Conservation (phyloP, 345 rosid species). For the Sisymbrium altissimum region DNA sequence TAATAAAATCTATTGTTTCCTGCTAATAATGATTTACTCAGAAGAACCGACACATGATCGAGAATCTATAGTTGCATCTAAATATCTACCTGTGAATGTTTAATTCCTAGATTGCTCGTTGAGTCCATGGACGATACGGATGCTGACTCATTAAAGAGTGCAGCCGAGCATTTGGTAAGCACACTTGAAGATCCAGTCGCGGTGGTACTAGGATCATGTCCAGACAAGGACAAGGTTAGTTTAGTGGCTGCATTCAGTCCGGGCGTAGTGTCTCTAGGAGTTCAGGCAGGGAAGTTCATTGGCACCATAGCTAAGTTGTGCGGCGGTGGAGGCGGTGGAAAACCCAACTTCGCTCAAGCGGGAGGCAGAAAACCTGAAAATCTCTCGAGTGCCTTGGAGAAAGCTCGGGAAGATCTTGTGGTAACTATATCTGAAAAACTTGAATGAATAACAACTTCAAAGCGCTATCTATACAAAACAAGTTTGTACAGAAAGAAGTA, state of each 20-base stretch:
- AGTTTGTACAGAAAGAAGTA: not conserved
- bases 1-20: slow-evolving; percentile 13
- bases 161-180: slow-evolving; percentile 69
- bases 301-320: slow-evolving; percentile 80
- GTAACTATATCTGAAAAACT: slow-evolving; percentile 53
- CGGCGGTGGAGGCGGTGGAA: slow-evolving; percentile 96
- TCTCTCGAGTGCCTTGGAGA: slow-evolving; percentile 62
- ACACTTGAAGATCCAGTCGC: slow-evolving; percentile 79
- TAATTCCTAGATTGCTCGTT: slow-evolving; percentile 60
- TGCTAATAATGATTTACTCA: not conserved
- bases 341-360: slow-evolving; percentile 94
- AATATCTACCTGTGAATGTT: not conserved
- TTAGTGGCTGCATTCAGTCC: slow-evolving; percentile 87
- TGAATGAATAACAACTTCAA: slow-evolving; percentile 13
- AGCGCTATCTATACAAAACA: not conserved
- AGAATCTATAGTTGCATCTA: not conserved
- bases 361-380: slow-evolving; percentile 87
- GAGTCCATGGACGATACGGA: slow-evolving; percentile 78
- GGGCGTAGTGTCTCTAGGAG: slow-evolving; percentile 61
- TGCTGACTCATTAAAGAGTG: slow-evolving; percentile 81
- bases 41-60: not conserved
- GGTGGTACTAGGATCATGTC: slow-evolving; percentile 73
- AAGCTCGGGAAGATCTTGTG: slow-evolving; percentile 64
- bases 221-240: slow-evolving; percentile 88
- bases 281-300: slow-evolving; percentile 89